phyloP scores from a whole-genome alignment of 1,139 yeast species.

The Lodderomyces beijingensis region DNA sequence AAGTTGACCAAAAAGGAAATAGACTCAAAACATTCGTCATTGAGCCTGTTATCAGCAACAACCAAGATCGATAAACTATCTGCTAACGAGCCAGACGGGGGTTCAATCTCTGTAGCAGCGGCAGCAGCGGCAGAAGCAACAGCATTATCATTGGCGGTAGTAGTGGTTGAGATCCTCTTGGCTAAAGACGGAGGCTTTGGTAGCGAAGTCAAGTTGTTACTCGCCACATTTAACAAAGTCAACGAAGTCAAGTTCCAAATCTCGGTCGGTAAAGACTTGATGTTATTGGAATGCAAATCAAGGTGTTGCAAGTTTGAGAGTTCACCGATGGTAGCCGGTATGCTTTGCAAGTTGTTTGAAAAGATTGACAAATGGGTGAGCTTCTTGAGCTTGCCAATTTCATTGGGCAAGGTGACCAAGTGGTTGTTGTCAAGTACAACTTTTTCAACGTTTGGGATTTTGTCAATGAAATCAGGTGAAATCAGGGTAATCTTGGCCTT shows the following conservation, averaged over 20 bases:
- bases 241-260: slow-evolving; percentile 63
- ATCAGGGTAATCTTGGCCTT: slow-evolving; percentile 79
- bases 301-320: slow-evolving; percentile 60
- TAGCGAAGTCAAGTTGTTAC: slow-evolving; percentile 66
- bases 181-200: slow-evolving; percentile 54
- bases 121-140: slow-evolving; percentile 2
- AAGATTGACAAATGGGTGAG: slow-evolving; percentile 66
- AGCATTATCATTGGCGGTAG: slow-evolving; percentile 20
- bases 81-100: slow-evolving; percentile 33
- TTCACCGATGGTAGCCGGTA: slow-evolving; percentile 68
- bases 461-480: slow-evolving; percentile 59
- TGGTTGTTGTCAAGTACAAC: slow-evolving; percentile 80
- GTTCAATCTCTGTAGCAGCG: slow-evolving; percentile 6
- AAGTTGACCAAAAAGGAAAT: slow-evolving; percentile 59
- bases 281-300: slow-evolving; percentile 83
- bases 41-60: slow-evolving; percentile 79
- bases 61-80: slow-evolving; percentile 55
- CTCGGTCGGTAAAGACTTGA: slow-evolving; percentile 64
- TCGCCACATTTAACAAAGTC: slow-evolving; percentile 66
- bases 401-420: slow-evolving; percentile 70
- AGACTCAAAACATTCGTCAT: slow-evolving; percentile 72
- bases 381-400: slow-evolving; percentile 55
- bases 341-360: slow-evolving; percentile 66
- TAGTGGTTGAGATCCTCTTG: slow-evolving; percentile 32
- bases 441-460: slow-evolving; percentile 66